Evolutionary conservation across 495 filamentous ascomycete species (phyloP), one percentile per base, ranked within the genome.

Genomic region (Aspergillus incahuasiensis): DNA sequence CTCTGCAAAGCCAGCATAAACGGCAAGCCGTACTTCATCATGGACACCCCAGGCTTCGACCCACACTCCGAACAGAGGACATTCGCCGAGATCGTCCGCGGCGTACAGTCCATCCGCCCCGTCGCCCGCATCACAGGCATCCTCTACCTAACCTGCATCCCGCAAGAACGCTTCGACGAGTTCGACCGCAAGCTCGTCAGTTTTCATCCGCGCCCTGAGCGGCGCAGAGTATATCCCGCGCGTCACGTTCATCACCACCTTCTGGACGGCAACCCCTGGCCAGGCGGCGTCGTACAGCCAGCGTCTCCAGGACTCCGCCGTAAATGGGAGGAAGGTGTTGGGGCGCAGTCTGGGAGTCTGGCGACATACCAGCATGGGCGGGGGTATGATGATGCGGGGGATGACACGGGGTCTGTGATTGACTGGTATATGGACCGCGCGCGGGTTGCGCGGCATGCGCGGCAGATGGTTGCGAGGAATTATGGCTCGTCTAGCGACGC

Each of bases 21-120:
- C 18, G 7, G 9, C 18, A 22, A 25, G 9, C 45, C 45, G 7
- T 48, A 48, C 45, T 48, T 6, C 45, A 48, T 48, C 8, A 48
- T 48, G 45, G 45, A 48, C 45, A 48, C 45, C 8, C 45, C 45
- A 9, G 45, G 45, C 45, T 48, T 48, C 45, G 45, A 48, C 45
- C 45, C 45, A 7, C 6, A 25, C 45, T 1, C 45, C 45, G 45
- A 48, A 11, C 18, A 48, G 4, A 3, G 1, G 1, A 48, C 45
- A 21, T 48, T 22, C 45, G 7, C 18, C 28, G 45, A 48, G 28
- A 48, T 48, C 45, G 28, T 16, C 18, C 45, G 45, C 45, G 45
- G 18, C 28, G 8, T 48, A 8, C 19, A 8, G 28, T 48, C 45
- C 45, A 8, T 11, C 45, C 45, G 18, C 24, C 24, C 45, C 18